Percentiles rank a stretch among this genome's conserved stretches.
phyloP scores from a whole-genome alignment of 73 alveolate genomes.

The Paramecium biaurelia region DNA sequence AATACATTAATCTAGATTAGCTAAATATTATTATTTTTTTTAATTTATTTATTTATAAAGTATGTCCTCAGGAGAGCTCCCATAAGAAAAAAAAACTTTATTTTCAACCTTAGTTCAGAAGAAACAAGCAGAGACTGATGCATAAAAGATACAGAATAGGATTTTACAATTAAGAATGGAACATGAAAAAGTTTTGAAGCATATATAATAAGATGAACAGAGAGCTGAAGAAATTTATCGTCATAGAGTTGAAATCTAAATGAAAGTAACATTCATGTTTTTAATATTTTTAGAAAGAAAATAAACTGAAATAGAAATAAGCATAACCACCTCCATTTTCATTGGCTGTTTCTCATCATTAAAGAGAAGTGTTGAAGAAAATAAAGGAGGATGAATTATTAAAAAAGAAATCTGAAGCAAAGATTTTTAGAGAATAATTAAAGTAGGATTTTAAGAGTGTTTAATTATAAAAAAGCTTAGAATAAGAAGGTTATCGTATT shows the following conservation, averaged over 20 bases:
- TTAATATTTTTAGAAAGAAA: neutral
- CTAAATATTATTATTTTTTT: neutral
- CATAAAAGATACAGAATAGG: neutral
- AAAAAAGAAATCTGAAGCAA: constrained; percentile 30
- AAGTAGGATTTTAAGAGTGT: neutral
- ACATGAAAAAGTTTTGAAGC: neutral
- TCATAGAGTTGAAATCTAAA: constrained; percentile 5
- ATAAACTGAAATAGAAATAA: neutral
- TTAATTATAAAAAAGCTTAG: neutral
- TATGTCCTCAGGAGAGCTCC: neutral
- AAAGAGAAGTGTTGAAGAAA: neutral
- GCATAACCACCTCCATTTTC: constrained; percentile 44
- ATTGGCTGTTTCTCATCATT: neutral
- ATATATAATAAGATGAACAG: neutral
- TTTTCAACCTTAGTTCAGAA: neutral
- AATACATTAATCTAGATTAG: neutral
- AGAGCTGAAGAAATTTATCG: constrained; percentile 40
- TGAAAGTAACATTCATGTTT: neutral
- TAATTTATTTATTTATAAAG: neutral
- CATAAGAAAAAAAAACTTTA: neutral
- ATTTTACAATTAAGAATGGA: neutral
- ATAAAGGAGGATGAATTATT: neutral
- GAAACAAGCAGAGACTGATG: constrained; percentile 9
- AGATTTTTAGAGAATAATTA: neutral
- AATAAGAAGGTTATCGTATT: neutral